Evolutionary conservation across 176 grass and related monocot genomes (phyloP).

Genomic region (Rhynchospora tenuis): DNA sequence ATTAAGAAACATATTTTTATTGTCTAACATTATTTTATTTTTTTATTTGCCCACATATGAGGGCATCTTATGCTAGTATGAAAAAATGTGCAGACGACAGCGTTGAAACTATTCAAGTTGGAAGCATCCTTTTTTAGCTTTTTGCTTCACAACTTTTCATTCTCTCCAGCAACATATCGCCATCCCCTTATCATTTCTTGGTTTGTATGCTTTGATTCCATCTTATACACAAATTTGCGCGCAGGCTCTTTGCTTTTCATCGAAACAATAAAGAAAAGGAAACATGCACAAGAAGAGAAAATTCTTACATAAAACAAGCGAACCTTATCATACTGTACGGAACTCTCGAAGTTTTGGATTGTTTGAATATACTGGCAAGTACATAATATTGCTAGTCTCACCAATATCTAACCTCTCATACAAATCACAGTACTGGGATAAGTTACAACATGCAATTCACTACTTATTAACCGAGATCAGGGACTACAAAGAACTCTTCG

Average conservation of each 20-base stretch:
- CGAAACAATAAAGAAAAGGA: background rate
- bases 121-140: background rate
- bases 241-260: background rate
- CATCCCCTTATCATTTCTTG: background rate
- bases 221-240: background rate
- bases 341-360: background rate
- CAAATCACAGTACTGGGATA: background rate
- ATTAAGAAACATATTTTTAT: too few species aligned
- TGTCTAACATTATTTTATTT: too few species aligned
- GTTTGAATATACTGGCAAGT: conserved; percentile 10
- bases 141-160: background rate
- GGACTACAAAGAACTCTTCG: conserved; percentile 77
- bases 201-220: background rate
- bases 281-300: background rate
- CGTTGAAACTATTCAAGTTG: background rate
- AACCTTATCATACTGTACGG: background rate
- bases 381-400: background rate
- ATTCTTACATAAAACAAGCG: background rate
- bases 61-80: too few species aligned
- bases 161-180: background rate
- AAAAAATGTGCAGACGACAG: background rate
- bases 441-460: background rate
- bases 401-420: background rate
- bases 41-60: too few species aligned
- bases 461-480: conserved; percentile 67